Base-by-base conservation (phyloP, 1,284 basidiomycete species). In the Schizopora paradoxa region DNA sequence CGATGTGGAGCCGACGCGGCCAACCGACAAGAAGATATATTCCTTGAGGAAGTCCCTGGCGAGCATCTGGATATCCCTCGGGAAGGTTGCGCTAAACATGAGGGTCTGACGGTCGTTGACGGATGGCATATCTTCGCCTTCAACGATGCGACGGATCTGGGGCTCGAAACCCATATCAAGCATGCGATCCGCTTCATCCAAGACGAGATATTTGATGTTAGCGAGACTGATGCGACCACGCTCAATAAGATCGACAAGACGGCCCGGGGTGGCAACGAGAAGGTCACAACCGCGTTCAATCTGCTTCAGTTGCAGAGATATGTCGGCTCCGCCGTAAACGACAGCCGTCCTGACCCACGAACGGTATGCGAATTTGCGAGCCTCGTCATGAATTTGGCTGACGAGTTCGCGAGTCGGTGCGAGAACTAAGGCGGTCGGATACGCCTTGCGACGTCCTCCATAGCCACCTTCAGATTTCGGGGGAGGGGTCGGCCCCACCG, bases 141-240 rank as follows among this genome's bases (percentile, higher is more conserved):
- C 91, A 25, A 99, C 96, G 63, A 99, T 99, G 41, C 93, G 80
- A 54, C 95, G 83, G 61, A 99, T 99, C 70, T 99, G 95, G 51
- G 96, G 96, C 70, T 99, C 95, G 77, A 99, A 99, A 88, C 95
- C 95, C 95, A 99, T 99, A 75, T 99, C 95, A 59, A 99, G 80
- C 95, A 99, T 99, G 62, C 95, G 90, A 73, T 99, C 96, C 52
- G 95, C 96, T 73, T 99, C 96, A 61, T 99, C 96, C 49, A 99
- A 86, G 27, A 99, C 96, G 44, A 99, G 86, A 71, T 96, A 99
- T 59, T 91, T 87, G 68, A 99, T 87, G 70, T 98, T 98, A 59
- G 90, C 82, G 49, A 99, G 79, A 62, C 87, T 91, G 75, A 99
- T 98, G 52, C 91, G 84, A 31, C 95, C 95, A 61, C 96, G 90